Percentiles rank a stretch among this genome's conserved stretches.
phyloP scores from a whole-genome alignment of 2,329 filamentous ascomycete species.

The Xylaria hypoxylon region DNA sequence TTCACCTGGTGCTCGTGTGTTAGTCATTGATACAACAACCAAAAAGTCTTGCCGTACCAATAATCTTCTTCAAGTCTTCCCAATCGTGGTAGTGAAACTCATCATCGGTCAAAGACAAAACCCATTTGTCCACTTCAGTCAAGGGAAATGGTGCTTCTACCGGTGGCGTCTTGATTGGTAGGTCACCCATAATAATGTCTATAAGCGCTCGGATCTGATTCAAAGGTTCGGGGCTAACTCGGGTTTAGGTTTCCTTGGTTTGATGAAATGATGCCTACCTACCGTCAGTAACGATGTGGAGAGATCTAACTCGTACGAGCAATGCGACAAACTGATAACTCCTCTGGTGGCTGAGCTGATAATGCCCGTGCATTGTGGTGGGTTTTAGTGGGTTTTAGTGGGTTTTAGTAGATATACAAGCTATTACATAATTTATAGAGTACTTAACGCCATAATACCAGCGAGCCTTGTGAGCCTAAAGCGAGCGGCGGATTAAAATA shows the following conservation, averaged over 20 bases:
- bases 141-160: conserved; percentile 68
- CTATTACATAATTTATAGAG: too few species aligned
- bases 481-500: too few species aligned
- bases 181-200: conserved; percentile 55
- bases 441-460: too few species aligned
- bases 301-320: not conserved
- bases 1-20: conserved; percentile 48
- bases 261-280: not conserved
- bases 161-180: conserved; percentile 35
- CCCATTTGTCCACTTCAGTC: conserved; percentile 68
- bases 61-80: conserved; percentile 76
- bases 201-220: not conserved
- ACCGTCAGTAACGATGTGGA: conserved; percentile 7
- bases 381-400: too few species aligned
- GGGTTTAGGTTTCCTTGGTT: conserved; percentile 12
- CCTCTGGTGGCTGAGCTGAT: too few species aligned
- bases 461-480: too few species aligned
- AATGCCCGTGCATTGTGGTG: too few species aligned
- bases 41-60: conserved; percentile 59
- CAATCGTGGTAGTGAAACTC: conserved; percentile 79
- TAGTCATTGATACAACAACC: conserved; percentile 49
- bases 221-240: conserved; percentile 12
- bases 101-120: conserved; percentile 73
- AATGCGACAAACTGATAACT: too few species aligned
- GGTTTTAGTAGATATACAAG: too few species aligned